Conservation (phyloP, 2,329 filamentous ascomycete genomes). For the Cordyceps cateniannulata region DNA sequence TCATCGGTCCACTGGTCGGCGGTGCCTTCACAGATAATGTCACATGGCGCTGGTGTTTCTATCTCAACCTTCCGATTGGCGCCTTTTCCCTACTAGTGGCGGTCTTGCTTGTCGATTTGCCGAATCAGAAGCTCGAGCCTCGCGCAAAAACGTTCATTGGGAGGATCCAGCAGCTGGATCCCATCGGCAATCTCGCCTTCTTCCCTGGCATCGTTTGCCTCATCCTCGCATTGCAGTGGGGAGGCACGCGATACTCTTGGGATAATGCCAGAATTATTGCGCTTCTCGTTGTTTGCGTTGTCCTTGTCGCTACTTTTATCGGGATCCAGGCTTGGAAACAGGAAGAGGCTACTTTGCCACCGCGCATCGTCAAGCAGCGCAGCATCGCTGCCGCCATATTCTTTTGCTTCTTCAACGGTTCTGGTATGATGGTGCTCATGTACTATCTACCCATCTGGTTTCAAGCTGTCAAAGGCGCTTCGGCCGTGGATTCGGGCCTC, state of each 20-base stretch:
- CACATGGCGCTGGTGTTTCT: constrained; percentile 25
- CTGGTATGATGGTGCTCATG: constrained; percentile 23
- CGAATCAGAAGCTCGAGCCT: not conserved
- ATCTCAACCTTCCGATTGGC: constrained; percentile 25
- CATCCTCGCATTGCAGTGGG: constrained; percentile 40
- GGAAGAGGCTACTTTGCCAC: constrained; percentile 30
- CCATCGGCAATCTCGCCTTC: constrained; percentile 18
- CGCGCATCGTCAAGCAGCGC: constrained; percentile 28
- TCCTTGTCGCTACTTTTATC: constrained; percentile 23
- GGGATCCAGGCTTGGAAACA: constrained; percentile 26
- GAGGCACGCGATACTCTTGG: constrained; percentile 29
- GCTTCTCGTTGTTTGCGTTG: constrained; percentile 24
- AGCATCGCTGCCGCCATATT: constrained; percentile 21
- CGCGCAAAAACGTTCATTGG: not conserved
- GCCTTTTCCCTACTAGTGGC: constrained; percentile 18
- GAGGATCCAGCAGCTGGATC: constrained; percentile 18
- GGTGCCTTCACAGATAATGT: constrained; percentile 20
- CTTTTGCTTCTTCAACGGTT: constrained; percentile 15
- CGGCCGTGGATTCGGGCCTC: constrained; percentile 26
- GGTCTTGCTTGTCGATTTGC: constrained; percentile 18
- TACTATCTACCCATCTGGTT: constrained; percentile 30
- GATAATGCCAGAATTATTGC: constrained; percentile 24
- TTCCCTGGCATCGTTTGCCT: constrained; percentile 29
- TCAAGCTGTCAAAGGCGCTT: constrained; percentile 26
- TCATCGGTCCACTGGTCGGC: constrained; percentile 17